phyloP scores from a whole-genome alignment of 331 rosid species.

The Pyracantha coccinea region DNA sequence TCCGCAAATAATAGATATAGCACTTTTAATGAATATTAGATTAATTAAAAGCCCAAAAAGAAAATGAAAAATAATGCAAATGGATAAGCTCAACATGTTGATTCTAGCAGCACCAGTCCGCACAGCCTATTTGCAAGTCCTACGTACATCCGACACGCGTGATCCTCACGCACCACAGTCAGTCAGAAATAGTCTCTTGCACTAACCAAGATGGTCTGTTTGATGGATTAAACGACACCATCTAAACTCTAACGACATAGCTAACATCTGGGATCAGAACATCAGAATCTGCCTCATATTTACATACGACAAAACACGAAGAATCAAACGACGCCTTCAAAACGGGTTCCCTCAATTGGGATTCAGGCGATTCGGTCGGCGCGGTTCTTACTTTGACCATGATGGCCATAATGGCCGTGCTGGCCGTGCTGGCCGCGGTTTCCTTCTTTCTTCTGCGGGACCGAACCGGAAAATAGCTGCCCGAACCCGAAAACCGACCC shows the following conservation, averaged over 20 bases:
- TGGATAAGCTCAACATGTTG: conserved; percentile 8
- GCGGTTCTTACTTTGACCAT: conserved; percentile 24
- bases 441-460: conserved; percentile 63
- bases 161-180: not conserved
- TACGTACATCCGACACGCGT: conserved; percentile 11
- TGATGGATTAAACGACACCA: too few species aligned
- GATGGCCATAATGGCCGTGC: conserved; percentile 19
- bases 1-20: conserved; percentile 7
- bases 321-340: not conserved
- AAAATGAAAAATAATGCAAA: not conserved
- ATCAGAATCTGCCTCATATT: conserved; percentile 18
- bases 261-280: not conserved
- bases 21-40: not conserved
- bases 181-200: not conserved
- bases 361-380: conserved; percentile 34
- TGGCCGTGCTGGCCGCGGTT: conserved; percentile 14
- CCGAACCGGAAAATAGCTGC: conserved; percentile 46
- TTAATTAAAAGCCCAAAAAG: too few species aligned
- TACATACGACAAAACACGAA: conserved; percentile 25
- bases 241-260: not conserved
- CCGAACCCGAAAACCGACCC: conserved; percentile 82
- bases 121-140: not conserved
- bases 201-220: too few species aligned
- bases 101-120: not conserved
- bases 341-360: not conserved